Percentiles rank a stretch among this genome's conserved stretches.
Conservation (phyloP, 2,329 filamentous ascomycete genomes). For the Aspergillus hortae region DNA sequence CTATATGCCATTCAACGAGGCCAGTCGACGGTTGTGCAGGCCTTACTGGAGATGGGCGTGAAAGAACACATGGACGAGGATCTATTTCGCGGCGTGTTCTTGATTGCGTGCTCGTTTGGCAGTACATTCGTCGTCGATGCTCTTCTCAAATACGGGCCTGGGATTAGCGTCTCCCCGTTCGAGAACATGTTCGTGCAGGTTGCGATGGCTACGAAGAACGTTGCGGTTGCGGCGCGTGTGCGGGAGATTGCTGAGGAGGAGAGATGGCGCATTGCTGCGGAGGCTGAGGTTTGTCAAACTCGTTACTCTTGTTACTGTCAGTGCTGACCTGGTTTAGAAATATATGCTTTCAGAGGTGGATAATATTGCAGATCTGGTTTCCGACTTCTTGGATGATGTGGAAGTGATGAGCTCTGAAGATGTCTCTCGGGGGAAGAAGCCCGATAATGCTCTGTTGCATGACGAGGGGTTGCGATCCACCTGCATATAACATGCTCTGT, state of each 20-base stretch:
- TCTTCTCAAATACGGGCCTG: constrained; percentile 28
- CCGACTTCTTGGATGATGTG: too few relatives aligned
- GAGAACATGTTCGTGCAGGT: constrained; percentile 17
- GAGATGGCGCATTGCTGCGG: not conserved
- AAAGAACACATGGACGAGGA: constrained; percentile 4
- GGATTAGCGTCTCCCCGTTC: constrained; percentile 20
- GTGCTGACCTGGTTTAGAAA: too few relatives aligned
- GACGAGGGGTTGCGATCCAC: too few relatives aligned
- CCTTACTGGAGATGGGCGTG: constrained; percentile 14
- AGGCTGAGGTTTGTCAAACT: not conserved
- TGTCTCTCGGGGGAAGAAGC: too few relatives aligned
- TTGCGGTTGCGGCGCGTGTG: constrained; percentile 30
- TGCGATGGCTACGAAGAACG: constrained; percentile 21
- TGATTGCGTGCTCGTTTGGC: constrained; percentile 9
- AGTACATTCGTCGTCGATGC: constrained; percentile 1
- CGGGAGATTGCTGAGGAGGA: constrained; percentile 21
- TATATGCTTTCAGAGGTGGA: too few relatives aligned
- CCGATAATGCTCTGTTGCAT: too few relatives aligned
- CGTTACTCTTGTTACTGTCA: too few relatives aligned
- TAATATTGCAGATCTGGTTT: too few relatives aligned
- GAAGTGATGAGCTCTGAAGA: too few relatives aligned
- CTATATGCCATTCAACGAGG: constrained; percentile 8
- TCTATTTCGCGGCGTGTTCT: constrained; percentile 4
- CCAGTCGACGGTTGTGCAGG: constrained; percentile 6
- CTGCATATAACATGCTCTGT: too few relatives aligned